These are phyloP conservation scores for Biscogniauxia sp. DNA, from an alignment of 2,329 filamentous ascomycete species.

Conservation along the genomic window DNA sequence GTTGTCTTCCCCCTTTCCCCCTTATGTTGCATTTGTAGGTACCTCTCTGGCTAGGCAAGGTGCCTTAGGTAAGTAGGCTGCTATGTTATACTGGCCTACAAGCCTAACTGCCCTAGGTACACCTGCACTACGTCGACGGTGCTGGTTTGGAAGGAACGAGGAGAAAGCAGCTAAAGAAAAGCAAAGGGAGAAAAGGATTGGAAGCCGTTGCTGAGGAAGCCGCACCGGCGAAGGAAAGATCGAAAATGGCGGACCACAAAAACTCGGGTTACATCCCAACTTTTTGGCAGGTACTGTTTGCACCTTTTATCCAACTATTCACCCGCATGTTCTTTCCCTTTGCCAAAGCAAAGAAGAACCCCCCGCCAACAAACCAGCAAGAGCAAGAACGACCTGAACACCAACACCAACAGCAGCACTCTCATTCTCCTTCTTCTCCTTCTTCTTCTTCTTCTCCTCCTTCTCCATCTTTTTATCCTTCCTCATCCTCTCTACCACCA, in stretches of 20 bases:
- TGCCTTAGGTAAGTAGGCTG: no score
- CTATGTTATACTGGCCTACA: no score
- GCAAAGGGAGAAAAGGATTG: background rate
- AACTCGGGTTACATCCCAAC: constrained; percentile 33
- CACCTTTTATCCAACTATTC: constrained; percentile 31
- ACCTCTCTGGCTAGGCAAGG: no score
- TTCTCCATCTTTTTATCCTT: constrained; percentile 10
- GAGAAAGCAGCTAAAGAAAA: background rate
- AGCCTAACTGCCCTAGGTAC: no score
- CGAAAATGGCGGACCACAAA: constrained; percentile 34
- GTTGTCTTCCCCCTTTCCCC: background rate
- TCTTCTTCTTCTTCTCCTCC: constrained; percentile 5
- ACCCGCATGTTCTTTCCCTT: constrained; percentile 27
- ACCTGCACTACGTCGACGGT: no score
- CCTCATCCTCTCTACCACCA: background rate
- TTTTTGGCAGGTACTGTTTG: constrained; percentile 35
- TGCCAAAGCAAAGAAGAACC: constrained; percentile 17
- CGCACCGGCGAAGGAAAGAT: constrained; percentile 17
- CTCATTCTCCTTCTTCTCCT: constrained; percentile 3
- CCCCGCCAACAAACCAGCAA: constrained; percentile 7
- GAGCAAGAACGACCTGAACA: background rate
- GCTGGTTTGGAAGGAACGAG: background rate
- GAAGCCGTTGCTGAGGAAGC: background rate
- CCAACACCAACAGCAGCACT: constrained; percentile 7
- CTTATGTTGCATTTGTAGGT: no score